Percentiles rank a stretch among this genome's conserved stretches.
phyloP scores from a whole-genome alignment of 2,329 filamentous ascomycete genomes.

The Cladosporium sp. region DNA sequence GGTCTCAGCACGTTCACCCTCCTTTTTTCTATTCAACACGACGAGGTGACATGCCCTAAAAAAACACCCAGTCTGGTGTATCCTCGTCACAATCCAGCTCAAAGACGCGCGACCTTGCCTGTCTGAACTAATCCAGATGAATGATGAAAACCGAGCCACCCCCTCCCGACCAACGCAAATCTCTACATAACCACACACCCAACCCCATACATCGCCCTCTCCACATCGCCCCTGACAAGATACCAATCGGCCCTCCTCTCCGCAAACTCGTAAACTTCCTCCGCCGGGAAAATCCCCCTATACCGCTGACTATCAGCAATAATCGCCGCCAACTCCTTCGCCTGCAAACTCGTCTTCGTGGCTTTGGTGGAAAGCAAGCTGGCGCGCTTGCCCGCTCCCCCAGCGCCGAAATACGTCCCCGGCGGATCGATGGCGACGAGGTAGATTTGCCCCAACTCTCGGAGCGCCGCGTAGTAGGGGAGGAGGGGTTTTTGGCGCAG shows the following conservation, averaged over 20 bases:
- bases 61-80: too few species aligned
- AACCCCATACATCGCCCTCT: conserved; percentile 95
- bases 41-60: too few species aligned
- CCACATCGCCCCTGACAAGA: conserved; percentile 78
- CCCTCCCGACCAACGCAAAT: too few species aligned
- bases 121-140: too few species aligned
- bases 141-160: too few species aligned
- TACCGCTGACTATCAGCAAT: conserved; percentile 92
- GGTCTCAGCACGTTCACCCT: too few species aligned
- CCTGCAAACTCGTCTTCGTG: conserved; percentile 60
- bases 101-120: too few species aligned
- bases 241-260: conserved; percentile 95
- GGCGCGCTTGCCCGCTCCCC: conserved; percentile 17
- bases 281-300: conserved; percentile 84
- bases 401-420: conserved; percentile 21
- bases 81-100: too few species aligned
- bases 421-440: conserved; percentile 60
- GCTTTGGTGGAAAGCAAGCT: conserved; percentile 25
- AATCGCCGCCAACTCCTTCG: conserved; percentile 91
- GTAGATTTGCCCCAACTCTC: conserved; percentile 93
- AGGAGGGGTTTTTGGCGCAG: conserved; percentile 79
- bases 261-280: conserved; percentile 97
- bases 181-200: conserved; percentile 78
- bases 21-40: too few species aligned
- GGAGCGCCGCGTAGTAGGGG: conserved; percentile 85